Evolutionary conservation across 2,329 filamentous ascomycete species (phyloP).

Genomic region (Beauveria caledonica): DNA sequence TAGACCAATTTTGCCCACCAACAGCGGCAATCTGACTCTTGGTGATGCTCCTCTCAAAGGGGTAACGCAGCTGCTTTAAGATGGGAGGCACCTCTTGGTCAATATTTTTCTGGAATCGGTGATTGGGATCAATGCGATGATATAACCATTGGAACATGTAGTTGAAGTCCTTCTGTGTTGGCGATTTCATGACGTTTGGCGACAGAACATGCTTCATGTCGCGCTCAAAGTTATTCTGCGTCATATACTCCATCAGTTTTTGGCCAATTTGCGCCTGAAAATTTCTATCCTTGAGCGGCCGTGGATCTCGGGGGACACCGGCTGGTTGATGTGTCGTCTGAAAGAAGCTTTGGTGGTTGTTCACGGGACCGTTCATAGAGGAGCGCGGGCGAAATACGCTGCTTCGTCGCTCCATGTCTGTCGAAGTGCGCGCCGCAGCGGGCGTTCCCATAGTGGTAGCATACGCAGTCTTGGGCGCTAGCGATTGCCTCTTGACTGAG

Average conservation of each 20-base stretch:
- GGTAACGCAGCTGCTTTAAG: constrained; percentile 87
- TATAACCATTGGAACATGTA: constrained; percentile 98
- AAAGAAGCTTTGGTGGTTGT: constrained; percentile 86
- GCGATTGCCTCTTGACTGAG: constrained; percentile 75
- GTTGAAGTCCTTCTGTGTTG: constrained; percentile 97
- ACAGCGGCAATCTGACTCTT: constrained; percentile 94
- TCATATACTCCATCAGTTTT: constrained; percentile 85
- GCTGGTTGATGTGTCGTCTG: constrained; percentile 75
- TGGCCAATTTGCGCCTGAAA: constrained; percentile 79
- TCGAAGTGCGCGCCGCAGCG: constrained; percentile 43
- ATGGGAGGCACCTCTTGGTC: constrained; percentile 91
- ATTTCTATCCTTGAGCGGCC: constrained; percentile 71
- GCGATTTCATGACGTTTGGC: constrained; percentile 83
- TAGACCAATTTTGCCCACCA: constrained; percentile 94
- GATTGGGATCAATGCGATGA: constrained; percentile 86
- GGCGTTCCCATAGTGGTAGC: constrained; percentile 34
- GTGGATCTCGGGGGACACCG: constrained; percentile 76
- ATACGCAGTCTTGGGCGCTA: constrained; percentile 60
- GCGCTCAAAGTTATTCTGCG: constrained; percentile 92
- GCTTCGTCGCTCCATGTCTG: constrained; percentile 59
- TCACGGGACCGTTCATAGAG: constrained; percentile 58
- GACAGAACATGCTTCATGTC: constrained; percentile 94
- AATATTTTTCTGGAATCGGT: constrained; percentile 88
- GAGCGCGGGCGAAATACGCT: constrained; percentile 70
- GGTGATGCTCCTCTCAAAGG: constrained; percentile 89